phyloP scores from a whole-genome alignment of 768 basidiomycete species.

The Lactifluus pinguis region DNA sequence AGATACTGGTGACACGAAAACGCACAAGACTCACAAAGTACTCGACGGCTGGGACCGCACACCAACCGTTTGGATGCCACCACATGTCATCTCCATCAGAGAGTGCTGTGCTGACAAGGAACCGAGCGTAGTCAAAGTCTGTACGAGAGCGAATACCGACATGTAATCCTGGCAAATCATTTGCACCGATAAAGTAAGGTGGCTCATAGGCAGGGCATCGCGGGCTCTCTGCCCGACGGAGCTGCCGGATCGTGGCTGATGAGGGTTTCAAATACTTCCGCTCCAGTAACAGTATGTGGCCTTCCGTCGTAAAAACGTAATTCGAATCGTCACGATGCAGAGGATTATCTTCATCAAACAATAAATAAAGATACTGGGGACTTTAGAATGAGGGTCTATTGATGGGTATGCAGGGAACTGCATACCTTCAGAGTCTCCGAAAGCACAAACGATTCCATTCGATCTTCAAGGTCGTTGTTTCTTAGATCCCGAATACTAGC shows the following conservation, averaged over 20 bases:
- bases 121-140: conserved; percentile 76
- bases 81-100: conserved; percentile 41
- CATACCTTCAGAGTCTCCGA: conserved; percentile 84
- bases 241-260: conserved; percentile 48
- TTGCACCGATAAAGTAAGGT: conserved; percentile 26
- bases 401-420: conserved; percentile 3
- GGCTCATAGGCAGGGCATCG: conserved; percentile 69
- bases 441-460: conserved; percentile 96
- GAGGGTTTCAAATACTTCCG: conserved; percentile 43
- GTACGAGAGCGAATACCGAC: conserved; percentile 62
- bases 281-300: conserved; percentile 73
- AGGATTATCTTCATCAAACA: conserved; percentile 81
- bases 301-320: conserved; percentile 92
- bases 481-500: conserved; percentile 74
- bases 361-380: conserved; percentile 77
- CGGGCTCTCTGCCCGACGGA: conserved; percentile 54
- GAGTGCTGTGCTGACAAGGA: conserved; percentile 48
- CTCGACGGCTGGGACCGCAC: conserved; percentile 58
- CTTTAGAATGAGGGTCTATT: background rate
- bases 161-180: conserved; percentile 39
- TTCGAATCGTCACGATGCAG: conserved; percentile 72
- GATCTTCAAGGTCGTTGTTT: conserved; percentile 71
- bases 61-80: conserved; percentile 71
- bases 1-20: background rate
- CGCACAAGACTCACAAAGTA: conserved; percentile 46